Evolutionary conservation across 2,329 filamentous ascomycete genomes (phyloP).

Genomic region (Dactylellina cionopaga): DNA sequence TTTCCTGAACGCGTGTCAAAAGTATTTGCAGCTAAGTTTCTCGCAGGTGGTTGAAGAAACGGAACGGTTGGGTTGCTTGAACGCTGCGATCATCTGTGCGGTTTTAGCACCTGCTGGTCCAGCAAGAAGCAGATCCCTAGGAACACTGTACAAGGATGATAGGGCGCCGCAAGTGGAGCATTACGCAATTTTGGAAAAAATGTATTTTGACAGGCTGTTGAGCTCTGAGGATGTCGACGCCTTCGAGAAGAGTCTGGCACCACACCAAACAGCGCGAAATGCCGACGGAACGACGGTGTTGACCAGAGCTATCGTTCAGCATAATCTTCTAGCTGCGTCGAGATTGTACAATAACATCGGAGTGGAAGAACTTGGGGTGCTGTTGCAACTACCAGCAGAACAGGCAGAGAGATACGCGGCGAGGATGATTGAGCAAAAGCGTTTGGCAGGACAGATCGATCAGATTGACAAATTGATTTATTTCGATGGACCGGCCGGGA

Average conservation of each 20-base stretch:
- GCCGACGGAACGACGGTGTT: conserved; percentile 92
- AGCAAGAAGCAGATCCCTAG: conserved; percentile 79
- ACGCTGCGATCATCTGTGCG: conserved; percentile 88
- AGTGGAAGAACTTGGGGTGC: conserved; percentile 76
- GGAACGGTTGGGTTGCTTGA: conserved; percentile 84
- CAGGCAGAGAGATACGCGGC: conserved; percentile 92
- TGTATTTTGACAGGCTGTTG: conserved; percentile 90
- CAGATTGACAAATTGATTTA: conserved; percentile 89
- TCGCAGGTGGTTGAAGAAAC: conserved; percentile 81
- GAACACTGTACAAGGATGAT: conserved; percentile 92
- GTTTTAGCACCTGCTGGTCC: conserved; percentile 92
- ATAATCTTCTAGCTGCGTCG: conserved; percentile 89
- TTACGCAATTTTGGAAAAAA: conserved; percentile 92
- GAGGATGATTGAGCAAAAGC: conserved; percentile 93
- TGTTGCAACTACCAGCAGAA: conserved; percentile 80
- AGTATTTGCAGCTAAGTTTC: conserved; percentile 88
- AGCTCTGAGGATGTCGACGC: conserved; percentile 82
- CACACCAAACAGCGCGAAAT: conserved; percentile 90
- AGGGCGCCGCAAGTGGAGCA: conserved; percentile 78
- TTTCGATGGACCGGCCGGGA: conserved; percentile 80
- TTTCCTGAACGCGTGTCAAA: conserved; percentile 86
- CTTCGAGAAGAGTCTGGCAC: conserved; percentile 81
- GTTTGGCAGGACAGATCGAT: conserved; percentile 87
- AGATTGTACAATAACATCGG: conserved; percentile 80
- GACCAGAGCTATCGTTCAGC: conserved; percentile 91